A percentile compares a stretch with the other conserved stretches of the same genome.
Conservation (phyloP, 257 asterid species). For the Nicotiana knightiana region DNA sequence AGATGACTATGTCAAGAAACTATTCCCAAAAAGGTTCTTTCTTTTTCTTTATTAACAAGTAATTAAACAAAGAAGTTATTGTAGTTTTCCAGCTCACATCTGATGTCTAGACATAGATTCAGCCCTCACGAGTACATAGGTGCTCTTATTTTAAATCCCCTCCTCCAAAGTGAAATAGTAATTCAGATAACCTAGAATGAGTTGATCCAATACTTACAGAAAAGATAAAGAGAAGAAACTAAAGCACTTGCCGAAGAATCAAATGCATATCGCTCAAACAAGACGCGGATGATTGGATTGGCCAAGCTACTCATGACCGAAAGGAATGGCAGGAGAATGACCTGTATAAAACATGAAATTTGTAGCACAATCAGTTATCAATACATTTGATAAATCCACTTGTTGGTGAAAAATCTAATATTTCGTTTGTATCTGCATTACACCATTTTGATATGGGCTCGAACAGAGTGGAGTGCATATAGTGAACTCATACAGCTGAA, state of each 20-base stretch:
- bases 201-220: constrained; percentile 23
- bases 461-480: not conserved
- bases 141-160: not conserved
- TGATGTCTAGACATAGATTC: not conserved
- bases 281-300: constrained; percentile 28
- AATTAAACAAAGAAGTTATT: not conserved
- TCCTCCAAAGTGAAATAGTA: not conserved
- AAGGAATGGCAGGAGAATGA: constrained; percentile 34
- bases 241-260: constrained; percentile 45
- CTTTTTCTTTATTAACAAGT: not conserved
- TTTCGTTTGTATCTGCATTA: not conserved
- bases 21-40: not conserved
- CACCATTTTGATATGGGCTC: not conserved
- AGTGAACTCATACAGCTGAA: not conserved
- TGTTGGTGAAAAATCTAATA: not conserved
- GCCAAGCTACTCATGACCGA: constrained; percentile 32
- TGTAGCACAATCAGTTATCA: not conserved
- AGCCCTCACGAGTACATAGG: not conserved
- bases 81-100: not conserved
- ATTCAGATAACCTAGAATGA: not conserved
- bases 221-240: constrained; percentile 33
- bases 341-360: constrained; percentile 24
- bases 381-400: not conserved
- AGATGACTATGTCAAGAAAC: not conserved
- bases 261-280: constrained; percentile 39